Evolutionary conservation across 2,329 filamentous ascomycete genomes (phyloP), one percentile per base, ranked within the genome.

Genomic region (Trichoderma breve): DNA sequence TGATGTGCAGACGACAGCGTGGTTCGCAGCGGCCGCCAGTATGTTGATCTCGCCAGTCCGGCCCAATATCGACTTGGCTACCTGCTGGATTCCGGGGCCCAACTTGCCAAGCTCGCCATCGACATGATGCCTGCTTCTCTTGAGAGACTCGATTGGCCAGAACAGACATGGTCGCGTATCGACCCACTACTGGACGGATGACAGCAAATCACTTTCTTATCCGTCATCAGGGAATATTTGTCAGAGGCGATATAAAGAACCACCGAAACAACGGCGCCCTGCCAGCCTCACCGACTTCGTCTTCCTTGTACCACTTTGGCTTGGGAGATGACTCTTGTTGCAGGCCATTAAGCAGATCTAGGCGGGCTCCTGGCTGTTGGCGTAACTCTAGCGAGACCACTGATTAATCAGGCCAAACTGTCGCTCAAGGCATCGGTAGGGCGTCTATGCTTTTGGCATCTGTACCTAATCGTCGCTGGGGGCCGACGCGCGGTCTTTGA

Each of bases 181-280:
- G 67, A 70, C 67, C 67, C 67, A 70, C 58, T 62, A 62, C 43
- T 70, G 21, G 39, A 62, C 28, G 21, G 39, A 39, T 62, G 67
- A 70, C 60, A 70, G 51, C 67, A 70, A 70, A 70, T 70, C 67
- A 70, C 36, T 60, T 61, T 47, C 55, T 39, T 69, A 60, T 62
- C 66, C 57, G 66, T 24, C 55, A 61, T 70, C 66, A 53, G 60
- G 66, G 66, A 70, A 62, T 62, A 70, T 70, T 62, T 51, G 66
- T 70, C 66, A 62, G 58, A 62, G 32, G 47, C 21, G 58, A 51
- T 62, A 70, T 70, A 60, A 70, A 60, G 64, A 67, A 51, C 6
- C 36, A 15, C 34, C 43, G 65, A 70, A 36, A 32, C 28, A 12
- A 60, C 36, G n/a, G 55, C 36, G 28, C 55, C 65, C 55, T 69